Evolutionary conservation across 345 rosid genomes (phyloP).

Genomic region (Sapria himalayana): DNA sequence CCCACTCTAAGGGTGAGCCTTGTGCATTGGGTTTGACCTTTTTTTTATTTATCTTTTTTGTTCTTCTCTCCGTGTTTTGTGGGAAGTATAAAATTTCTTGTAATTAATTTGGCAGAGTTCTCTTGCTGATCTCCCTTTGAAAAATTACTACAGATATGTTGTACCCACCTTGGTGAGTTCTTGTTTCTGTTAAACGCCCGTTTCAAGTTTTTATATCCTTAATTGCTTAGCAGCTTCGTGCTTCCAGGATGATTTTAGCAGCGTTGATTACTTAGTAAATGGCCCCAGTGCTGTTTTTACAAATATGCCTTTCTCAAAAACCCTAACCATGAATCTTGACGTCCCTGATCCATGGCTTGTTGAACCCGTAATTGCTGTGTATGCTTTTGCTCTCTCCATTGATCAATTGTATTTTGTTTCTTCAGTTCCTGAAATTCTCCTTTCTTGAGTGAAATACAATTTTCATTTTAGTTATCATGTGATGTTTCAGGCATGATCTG

Average conservation of each 20-base stretch:
- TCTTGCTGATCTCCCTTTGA: slow-evolving; percentile 89
- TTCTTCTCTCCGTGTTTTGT: too few relatives aligned
- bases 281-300: slow-evolving; percentile 95
- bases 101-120: slow-evolving; percentile 55
- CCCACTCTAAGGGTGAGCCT: too few relatives aligned
- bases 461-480: slow-evolving; percentile 7
- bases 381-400: slow-evolving; percentile 21
- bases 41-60: too few relatives aligned
- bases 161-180: slow-evolving; percentile 56
- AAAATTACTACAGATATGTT: slow-evolving; percentile 96
- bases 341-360: slow-evolving; percentile 99
- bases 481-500: slow-evolving; percentile 63
- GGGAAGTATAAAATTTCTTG: slow-evolving; percentile 8
- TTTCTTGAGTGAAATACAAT: slow-evolving; percentile 4
- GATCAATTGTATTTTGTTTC: slow-evolving; percentile 1
- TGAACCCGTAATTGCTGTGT: slow-evolving; percentile 94
- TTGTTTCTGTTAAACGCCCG: slow-evolving; percentile 6
- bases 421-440: slow-evolving; percentile 8
- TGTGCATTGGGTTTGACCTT: too few relatives aligned
- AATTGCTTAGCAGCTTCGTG: slow-evolving; percentile 12
- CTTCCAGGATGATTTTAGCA: slow-evolving; percentile 89
- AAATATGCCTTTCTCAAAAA: slow-evolving; percentile 93
- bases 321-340: slow-evolving; percentile 98
- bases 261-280: slow-evolving; percentile 35
- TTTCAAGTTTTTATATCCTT: slow-evolving; percentile 9